These are phyloP conservation scores for Pythium brachiatum DNA, from an alignment of 352 stramenopile genomes.

Conservation along the genomic window DNA sequence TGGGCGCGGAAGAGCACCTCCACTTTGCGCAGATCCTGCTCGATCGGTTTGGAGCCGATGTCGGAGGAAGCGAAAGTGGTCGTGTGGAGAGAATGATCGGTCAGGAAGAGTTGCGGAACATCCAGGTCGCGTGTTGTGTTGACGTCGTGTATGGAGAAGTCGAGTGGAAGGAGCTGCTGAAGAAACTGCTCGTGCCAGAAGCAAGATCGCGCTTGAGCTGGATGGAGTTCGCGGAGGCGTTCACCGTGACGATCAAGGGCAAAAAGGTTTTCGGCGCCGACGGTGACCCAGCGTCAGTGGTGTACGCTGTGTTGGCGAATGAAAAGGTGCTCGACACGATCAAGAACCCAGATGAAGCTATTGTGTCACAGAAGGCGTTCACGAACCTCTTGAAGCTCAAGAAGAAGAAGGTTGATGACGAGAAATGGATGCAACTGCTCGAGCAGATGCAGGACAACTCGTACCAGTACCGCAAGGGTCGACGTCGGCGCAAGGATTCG, in stretches of 20 bases:
- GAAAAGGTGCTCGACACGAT: slow-evolving; percentile 43
- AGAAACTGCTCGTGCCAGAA: slow-evolving; percentile 28
- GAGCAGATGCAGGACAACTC: slow-evolving; percentile 38
- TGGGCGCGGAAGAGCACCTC: slow-evolving; percentile 40
- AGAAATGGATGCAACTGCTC: slow-evolving; percentile 50
- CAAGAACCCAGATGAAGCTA: slow-evolving; percentile 31
- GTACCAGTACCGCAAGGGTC: slow-evolving; percentile 35
- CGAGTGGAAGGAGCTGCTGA: slow-evolving; percentile 38
- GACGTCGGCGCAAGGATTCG: slow-evolving; percentile 21
- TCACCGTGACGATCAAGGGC: slow-evolving; percentile 28
- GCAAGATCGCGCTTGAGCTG: slow-evolving; percentile 30
- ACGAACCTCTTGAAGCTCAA: slow-evolving; percentile 47
- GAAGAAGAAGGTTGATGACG: slow-evolving; percentile 37
- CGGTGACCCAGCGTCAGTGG: slow-evolving; percentile 31
- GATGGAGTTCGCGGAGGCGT: slow-evolving; percentile 47
- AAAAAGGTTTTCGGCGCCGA: slow-evolving; percentile 35
- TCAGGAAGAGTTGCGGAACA: slow-evolving; percentile 30
- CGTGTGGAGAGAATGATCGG: slow-evolving; percentile 29
- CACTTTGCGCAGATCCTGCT: slow-evolving; percentile 44
- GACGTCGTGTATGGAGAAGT: slow-evolving; percentile 22
- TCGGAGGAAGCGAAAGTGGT: not conserved
- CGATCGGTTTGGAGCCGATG: slow-evolving; percentile 32
- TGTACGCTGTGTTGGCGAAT: slow-evolving; percentile 50
- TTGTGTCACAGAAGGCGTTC: slow-evolving; percentile 43
- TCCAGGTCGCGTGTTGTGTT: slow-evolving; percentile 35